Evolutionary conservation across 2,329 filamentous ascomycete species (phyloP).

Genomic region (Fusarium newnesense): DNA sequence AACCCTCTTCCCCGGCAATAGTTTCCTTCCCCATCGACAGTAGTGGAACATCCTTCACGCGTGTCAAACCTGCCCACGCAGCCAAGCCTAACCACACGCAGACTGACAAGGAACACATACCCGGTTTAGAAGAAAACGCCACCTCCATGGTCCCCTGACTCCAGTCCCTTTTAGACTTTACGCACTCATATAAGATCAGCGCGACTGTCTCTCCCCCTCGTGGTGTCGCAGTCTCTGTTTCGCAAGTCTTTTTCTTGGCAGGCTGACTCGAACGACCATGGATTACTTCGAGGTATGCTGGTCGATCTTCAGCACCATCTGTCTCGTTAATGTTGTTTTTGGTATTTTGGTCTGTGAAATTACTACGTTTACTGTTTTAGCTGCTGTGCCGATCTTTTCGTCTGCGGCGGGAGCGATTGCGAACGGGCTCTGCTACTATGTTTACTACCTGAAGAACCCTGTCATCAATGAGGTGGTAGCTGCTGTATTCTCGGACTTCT

Average conservation of each 20-base stretch:
- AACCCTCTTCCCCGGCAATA: not conserved
- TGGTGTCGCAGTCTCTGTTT: not conserved
- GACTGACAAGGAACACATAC: not conserved
- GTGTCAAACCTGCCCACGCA: not conserved
- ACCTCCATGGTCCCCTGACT: not conserved
- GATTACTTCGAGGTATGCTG: slow-evolving; percentile 52
- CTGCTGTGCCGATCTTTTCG: slow-evolving; percentile 52
- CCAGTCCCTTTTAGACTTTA: not conserved
- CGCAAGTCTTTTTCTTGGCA: not conserved
- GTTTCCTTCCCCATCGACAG: not conserved
- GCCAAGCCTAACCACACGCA: not conserved
- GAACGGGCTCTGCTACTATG: slow-evolving; percentile 55
- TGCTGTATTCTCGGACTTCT: slow-evolving; percentile 51
- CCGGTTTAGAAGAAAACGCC: not conserved
- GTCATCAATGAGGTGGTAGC: slow-evolving; percentile 45
- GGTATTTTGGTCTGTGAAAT: slow-evolving; percentile 52
- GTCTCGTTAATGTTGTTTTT: slow-evolving; percentile 51
- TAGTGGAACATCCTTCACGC: not conserved
- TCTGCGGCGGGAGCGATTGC: slow-evolving; percentile 51
- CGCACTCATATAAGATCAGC: not conserved
- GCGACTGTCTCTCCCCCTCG: not conserved
- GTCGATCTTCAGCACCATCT: slow-evolving; percentile 56
- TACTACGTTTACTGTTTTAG: slow-evolving; percentile 48
- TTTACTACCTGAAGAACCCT: slow-evolving; percentile 47
- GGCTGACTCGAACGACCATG: slow-evolving; percentile 4